Evolutionary conservation across 2,329 filamentous ascomycete genomes (phyloP).

Genomic region (Cladobotryum protrusum): DNA sequence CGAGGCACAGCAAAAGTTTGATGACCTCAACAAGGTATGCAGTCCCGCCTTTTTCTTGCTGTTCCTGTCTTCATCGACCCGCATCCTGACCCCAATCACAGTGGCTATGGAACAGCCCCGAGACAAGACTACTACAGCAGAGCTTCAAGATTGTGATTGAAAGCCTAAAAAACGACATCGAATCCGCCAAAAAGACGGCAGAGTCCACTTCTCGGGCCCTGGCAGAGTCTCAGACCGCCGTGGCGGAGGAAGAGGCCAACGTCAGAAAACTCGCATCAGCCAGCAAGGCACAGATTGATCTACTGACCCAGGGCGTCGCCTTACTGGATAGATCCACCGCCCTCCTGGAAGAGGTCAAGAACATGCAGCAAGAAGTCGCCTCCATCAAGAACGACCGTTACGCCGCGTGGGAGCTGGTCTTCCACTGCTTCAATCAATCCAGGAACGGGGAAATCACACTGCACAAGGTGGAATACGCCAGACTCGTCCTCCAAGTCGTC

Average conservation of each 20-base stretch:
- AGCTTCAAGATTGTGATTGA: neutral
- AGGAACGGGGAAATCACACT: neutral
- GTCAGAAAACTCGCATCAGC: neutral
- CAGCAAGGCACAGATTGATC: neutral
- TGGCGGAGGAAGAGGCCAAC: neutral
- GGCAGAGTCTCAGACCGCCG: neutral
- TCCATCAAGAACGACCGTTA: neutral
- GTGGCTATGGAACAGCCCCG: neutral
- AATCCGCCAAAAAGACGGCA: neutral
- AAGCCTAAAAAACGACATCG: neutral
- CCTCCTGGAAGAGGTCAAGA: neutral
- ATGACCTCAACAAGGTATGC: neutral
- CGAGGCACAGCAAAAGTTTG: neutral
- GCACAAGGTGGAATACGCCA: neutral
- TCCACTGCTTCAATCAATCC: neutral
- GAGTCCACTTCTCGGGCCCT: neutral
- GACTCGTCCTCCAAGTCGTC: neutral
- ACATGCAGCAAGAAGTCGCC: neutral
- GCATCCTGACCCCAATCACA: neutral
- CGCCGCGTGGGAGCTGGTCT: neutral
- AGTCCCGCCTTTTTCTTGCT: neutral
- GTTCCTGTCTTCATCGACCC: neutral
- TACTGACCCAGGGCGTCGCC: neutral
- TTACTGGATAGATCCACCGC: neutral
- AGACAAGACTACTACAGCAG: neutral